These are phyloP conservation scores for Cryptosporidium meleagridis DNA, from an alignment of 169 alveolate genomes.

Conservation along the genomic window DNA sequence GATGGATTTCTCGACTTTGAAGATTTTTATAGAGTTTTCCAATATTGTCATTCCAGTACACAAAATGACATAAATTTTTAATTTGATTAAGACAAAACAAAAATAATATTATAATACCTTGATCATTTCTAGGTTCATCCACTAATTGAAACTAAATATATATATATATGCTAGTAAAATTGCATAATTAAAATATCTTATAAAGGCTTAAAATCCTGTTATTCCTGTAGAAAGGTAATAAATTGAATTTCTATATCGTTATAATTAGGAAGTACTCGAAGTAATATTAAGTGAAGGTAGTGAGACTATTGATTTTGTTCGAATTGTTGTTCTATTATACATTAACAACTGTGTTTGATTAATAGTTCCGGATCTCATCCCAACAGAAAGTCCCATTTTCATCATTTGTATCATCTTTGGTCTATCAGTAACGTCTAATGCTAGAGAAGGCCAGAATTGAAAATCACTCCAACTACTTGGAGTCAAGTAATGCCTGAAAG, in stretches of 20 bases:
- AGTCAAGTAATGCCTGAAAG: constrained; percentile 52
- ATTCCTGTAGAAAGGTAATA: too few species aligned
- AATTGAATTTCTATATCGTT: too few species aligned
- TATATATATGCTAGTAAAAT: background rate
- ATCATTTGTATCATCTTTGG: constrained; percentile 68
- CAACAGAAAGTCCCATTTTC: constrained; percentile 70
- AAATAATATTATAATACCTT: background rate
- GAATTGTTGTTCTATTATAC: constrained; percentile 25
- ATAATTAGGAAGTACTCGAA: background rate
- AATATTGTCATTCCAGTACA: constrained; percentile 39
- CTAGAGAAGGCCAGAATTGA: constrained; percentile 64
- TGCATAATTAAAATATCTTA: too few species aligned
- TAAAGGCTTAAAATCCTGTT: background rate
- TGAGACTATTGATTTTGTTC: constrained; percentile 6
- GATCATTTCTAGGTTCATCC: background rate
- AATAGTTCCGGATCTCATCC: constrained; percentile 34
- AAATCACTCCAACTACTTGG: constrained; percentile 66
- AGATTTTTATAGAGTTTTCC: constrained; percentile 68
- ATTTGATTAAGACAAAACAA: background rate
- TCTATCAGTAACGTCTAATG: constrained; percentile 58
- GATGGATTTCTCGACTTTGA: constrained; percentile 73
- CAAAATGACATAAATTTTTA: background rate
- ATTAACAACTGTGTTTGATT: constrained; percentile 50
- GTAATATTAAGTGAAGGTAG: constrained; percentile 50
- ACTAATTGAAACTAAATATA: background rate